Evolutionary conservation across 2,329 filamentous ascomycete genomes (phyloP), one percentile per base, ranked within the genome.

Genomic region (Tolypocladium endophyticum): DNA sequence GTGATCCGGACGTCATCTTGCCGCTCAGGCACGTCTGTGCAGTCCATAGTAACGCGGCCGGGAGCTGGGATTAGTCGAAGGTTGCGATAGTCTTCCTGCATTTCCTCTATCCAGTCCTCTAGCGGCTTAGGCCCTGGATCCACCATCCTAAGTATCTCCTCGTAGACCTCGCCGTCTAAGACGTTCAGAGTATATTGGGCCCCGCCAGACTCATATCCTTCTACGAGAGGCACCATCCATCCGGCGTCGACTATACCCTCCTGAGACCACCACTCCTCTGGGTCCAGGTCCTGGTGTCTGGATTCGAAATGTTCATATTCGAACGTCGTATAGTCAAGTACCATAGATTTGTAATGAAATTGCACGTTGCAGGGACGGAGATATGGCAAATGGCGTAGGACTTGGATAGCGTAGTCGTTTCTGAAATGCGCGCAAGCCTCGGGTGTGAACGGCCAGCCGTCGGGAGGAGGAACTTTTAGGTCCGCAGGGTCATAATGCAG

Each of bases 381-480:
- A 59, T 70, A 72, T 39, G 69, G 68, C 3, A 72, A 64, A 58
- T 68, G 63, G 35, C 65, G 63, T 5, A 71, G 61, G 18, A 72
- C 64, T 36, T 66, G 56, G 18, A 69, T 56, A 16, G 66, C 64
- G 58, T 66, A 61, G 54, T 68, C 65, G 11, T 67, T 62, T 61
- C 68, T 70, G 53, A 65, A 71, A 58, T 60, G 25, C 35, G 12
- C 55, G 12, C 39, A 68, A 28, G 47, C 55, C 12, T 67, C 64
- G 23, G 61, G 53, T 12, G 64, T 69, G 16, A 70, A 63, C 59
- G 70, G 69, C 72, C 71, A 75, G 54, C 73, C 72, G 30, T 61
- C 64, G 25, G 63, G 60, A 1, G 71, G 71, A 12, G 71, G 69
- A 39, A 68, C 53, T 20, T 67, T 64, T 50, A 72, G 61, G 36